Evolutionary conservation across 2,329 filamentous ascomycete species (phyloP).

Genomic region (Fusarium sp.): DNA sequence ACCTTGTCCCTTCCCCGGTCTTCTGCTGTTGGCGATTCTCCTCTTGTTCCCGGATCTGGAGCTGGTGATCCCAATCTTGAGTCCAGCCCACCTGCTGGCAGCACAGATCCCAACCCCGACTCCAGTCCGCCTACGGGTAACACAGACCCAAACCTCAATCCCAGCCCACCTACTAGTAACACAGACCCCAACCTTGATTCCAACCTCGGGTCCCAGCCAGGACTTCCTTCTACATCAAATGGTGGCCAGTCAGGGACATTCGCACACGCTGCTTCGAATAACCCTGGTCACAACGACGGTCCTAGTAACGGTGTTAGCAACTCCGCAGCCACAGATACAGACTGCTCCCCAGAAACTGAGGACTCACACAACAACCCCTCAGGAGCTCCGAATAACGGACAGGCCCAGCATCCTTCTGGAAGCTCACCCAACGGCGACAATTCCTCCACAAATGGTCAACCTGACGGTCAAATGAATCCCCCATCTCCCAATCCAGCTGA

Average conservation of each 20-base stretch:
- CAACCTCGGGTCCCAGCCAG: background rate
- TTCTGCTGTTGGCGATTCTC: background rate
- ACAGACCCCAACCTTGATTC: background rate
- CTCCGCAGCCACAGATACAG: background rate
- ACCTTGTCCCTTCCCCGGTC: constrained; percentile 44
- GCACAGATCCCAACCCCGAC: background rate
- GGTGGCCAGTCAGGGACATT: background rate
- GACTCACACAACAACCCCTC: background rate
- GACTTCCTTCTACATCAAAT: background rate
- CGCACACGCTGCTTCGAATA: background rate
- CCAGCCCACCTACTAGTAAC: background rate
- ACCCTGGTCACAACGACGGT: background rate
- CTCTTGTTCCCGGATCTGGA: background rate
- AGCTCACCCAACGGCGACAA: background rate
- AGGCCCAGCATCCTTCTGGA: constrained; percentile 1
- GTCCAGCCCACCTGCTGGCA: background rate
- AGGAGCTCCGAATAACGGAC: constrained; percentile 2
- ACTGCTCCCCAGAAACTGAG: constrained; percentile 2
- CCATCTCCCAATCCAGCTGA: background rate
- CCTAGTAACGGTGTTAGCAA: background rate
- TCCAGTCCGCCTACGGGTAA: background rate
- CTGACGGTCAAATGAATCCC: background rate
- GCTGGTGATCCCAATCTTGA: constrained; percentile 5
- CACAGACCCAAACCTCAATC: background rate
- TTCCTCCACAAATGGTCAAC: background rate